Conservation (phyloP, 768 basidiomycete genomes). For the Mycena polygramma region DNA sequence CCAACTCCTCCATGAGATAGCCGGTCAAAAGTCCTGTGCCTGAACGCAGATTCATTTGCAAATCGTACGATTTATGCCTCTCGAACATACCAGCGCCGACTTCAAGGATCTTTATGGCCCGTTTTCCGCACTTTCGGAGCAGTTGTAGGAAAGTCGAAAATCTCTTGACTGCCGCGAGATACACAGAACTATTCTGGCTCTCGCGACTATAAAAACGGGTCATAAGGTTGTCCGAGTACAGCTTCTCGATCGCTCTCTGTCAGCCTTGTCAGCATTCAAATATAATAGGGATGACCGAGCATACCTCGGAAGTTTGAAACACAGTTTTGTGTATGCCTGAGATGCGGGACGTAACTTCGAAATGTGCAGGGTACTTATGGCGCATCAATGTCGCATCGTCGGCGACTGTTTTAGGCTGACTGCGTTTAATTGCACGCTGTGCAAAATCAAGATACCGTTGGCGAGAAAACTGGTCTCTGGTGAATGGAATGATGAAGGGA, state of each 20-base stretch:
- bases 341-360: conserved; percentile 11
- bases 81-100: conserved; percentile 12
- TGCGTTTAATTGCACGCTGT: neutral
- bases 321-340: neutral
- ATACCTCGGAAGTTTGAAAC: conserved; percentile 3
- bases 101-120: conserved; percentile 13
- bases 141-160: conserved; percentile 4
- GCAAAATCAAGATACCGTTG: conserved; percentile 11
- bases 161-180: neutral
- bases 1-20: conserved; percentile 7
- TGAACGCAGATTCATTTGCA: neutral
- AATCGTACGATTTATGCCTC: no score
- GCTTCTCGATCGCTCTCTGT: no score
- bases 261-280: no score
- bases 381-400: neutral
- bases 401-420: neutral
- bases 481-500: neutral
- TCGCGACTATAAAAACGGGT: neutral
- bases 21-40: conserved; percentile 15
- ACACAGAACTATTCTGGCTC: neutral
- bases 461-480: neutral
- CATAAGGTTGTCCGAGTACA: conserved; percentile 23
- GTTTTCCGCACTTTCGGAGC: neutral
- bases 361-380: neutral
- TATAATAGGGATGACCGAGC: no score